Base-by-base conservation (phyloP, 352 stramenopile genomes). In the Globisporangium ultimum region DNA sequence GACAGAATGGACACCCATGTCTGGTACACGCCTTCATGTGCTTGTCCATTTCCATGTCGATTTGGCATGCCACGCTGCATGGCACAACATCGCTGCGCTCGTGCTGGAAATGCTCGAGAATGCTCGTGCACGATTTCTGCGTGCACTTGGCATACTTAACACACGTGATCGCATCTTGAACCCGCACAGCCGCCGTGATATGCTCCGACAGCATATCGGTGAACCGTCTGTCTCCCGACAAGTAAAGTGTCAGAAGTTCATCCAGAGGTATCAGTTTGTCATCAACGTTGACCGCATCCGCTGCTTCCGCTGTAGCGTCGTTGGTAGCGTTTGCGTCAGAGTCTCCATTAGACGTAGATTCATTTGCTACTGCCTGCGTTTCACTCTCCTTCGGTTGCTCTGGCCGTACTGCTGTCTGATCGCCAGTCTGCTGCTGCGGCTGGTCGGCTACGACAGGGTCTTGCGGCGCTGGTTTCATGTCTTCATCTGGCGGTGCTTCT, bases 141-240 rank as follows among this genome's bases (percentile, higher is more conserved):
- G 64, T 41, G 45, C 71, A 79, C 38, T 74, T 71, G 46, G 20
- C 47, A 21, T 66, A 71, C 8, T 49, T 48, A 10, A 56, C 45
- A 43, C 71, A 79, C 15, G 71, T 24, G 15, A 69, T 54, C 2
- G 58, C 71, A 24, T 79, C 71, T 57, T 76, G 61, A 10, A 76
- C 20, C 7, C 54, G 48, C 9, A 74, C 64, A 11, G 70, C 70
- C 0, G 58, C 64, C 53, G 74, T 52, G 41, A 69, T 76, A 24
- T 74, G 63, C 48, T 76, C 71, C 2, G 71, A 65, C 8, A 79
- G 71, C 18, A 61, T 54, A 36, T 79, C 71, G 21, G 72, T 18
- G 43, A 76, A 52, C 8, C 21, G 53, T 5, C 48, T 32, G n/a
- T 70, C 66, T 14, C 69, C 61, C 0, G 65, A 67, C 3, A 64